These are phyloP conservation scores for Fusarium tuaranense DNA, from an alignment of 2,329 filamentous ascomycete genomes.

Conservation along the genomic window DNA sequence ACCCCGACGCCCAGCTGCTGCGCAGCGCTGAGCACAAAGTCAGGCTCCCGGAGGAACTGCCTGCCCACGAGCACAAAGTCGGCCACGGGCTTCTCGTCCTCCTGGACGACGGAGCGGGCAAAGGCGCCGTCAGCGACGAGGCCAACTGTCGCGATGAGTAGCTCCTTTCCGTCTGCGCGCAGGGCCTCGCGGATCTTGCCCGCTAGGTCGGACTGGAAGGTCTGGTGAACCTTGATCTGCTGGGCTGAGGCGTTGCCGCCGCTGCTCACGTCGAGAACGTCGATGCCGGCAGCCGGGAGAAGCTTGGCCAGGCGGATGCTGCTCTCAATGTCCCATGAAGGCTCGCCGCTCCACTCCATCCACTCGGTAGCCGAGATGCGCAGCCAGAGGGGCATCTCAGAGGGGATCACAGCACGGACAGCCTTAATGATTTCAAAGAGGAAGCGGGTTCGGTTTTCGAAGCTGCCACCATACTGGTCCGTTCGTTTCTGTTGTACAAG, in stretches of 20 bases:
- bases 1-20: conserved; percentile 78
- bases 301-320: conserved; percentile 55
- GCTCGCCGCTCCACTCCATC: conserved; percentile 62
- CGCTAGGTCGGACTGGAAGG: conserved; percentile 82
- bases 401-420: conserved; percentile 64
- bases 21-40: conserved; percentile 79
- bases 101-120: conserved; percentile 70
- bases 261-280: conserved; percentile 85
- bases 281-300: conserved; percentile 79
- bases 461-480: conserved; percentile 73
- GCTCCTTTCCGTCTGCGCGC: conserved; percentile 56
- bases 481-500: conserved; percentile 60
- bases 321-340: conserved; percentile 77
- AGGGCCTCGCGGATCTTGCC: conserved; percentile 77
- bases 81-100: conserved; percentile 57
- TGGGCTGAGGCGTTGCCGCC: conserved; percentile 76
- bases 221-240: conserved; percentile 69
- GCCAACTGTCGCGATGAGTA: conserved; percentile 82
- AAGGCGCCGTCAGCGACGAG: conserved; percentile 76
- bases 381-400: conserved; percentile 66
- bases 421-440: conserved; percentile 65
- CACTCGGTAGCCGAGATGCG: conserved; percentile 73
- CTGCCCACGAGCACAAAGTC: conserved; percentile 82
- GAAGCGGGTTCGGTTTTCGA: conserved; percentile 74
- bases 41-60: conserved; percentile 85